Base-by-base conservation (phyloP, 805 yeast genomes). In the Debaryomyces maramus region DNA sequence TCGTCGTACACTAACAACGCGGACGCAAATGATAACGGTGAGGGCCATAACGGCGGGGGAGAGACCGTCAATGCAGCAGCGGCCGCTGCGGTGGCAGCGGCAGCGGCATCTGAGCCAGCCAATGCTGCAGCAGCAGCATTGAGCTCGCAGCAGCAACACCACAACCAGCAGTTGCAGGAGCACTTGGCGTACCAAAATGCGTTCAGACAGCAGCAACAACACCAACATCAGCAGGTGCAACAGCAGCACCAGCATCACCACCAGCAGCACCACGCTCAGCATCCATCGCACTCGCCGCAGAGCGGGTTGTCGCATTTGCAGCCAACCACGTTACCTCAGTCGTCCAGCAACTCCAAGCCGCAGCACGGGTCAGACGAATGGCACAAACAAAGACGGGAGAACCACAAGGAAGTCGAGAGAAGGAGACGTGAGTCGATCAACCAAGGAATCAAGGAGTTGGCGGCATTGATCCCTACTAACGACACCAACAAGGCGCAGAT, bases 321-420 rank as follows among this genome's bases (percentile, higher is more conserved):
- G 44, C 67, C 70, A n/a, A 64, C 70, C 19, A 60, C 66, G 4
- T 54, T 64, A 40, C 53, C 53, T 10, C 47, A 50, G 17, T 11
- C 40, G 11, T 26, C 40, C 6, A 28, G 38, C 24, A 43, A 46
- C 23, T 43, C 45, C 43, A 82, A 80, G 60, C 88, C 90, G 3
- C 57, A 67, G 8, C 84, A 83, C 32, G 93, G 93, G n/a, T 64
- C 84, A 21, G 88, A 83, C 32, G 95, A 85, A 60, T 86, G 93
- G 91, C 88, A 84, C 57, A 75, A 75, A 45, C 80, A 81, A 58
- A 81, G 97, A 54, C 83, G 85, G 55, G 87, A 87, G 53, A 90
- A 88, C 63, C 99, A 93, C 70, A 90, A 89, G 65, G 97, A 90
- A 65, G 97, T 90, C 16, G 97, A 90, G 67, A 77, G 96, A 58